Evolutionary conservation across 345 rosid species (phyloP), one percentile per base, ranked within the genome.

Genomic region (rapeseed (Brassica napus)): DNA sequence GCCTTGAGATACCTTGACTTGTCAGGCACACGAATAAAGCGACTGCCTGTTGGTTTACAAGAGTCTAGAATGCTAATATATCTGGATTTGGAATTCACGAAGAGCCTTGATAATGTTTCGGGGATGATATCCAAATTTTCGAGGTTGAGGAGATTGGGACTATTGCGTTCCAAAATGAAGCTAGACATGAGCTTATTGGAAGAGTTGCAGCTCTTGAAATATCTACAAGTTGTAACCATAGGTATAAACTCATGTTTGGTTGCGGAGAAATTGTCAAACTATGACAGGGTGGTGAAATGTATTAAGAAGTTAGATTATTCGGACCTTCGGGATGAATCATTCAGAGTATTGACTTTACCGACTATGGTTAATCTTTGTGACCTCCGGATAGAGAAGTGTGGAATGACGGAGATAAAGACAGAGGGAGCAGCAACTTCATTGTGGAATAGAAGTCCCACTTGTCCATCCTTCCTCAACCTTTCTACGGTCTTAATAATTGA

Each of bases 141-240:
- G 26, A 55, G 8, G n/a, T 66, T 75, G 58, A 37, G 7, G 24
- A 58, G 16, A 2, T 23, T 75, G 59, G 34, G 14, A 24, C 37
- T 75, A 39, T 1, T 0, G 8, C 0, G 1, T 1, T 66, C 24
- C 2, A 15, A 3, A 1, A 16, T n/a, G 8, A 52, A 37, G 65
- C 32, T 31, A 21, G 35, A 26, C 58, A 23, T 35, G n/a, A 52
- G 23, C 14, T 11, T 67, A 37, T 0, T 67, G 42, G 23, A 75
- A 65, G 79, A 75, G 65, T n/a, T 75, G 65, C 9, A 75, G 16
- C 16, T 1, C 3, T 55, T 75, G n/a, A 35, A 67, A 55, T 26
- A 28, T 24, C 3, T 75, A n/a, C 30, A 66, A 9, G 16, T 12
- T 0, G 1, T 75, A 11, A 54, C 15, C 15, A 57, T 55, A 65